These are phyloP conservation scores for Hyaloscypha bicolor DNA, from an alignment of 495 filamentous ascomycete genomes.

Conservation along the genomic window DNA sequence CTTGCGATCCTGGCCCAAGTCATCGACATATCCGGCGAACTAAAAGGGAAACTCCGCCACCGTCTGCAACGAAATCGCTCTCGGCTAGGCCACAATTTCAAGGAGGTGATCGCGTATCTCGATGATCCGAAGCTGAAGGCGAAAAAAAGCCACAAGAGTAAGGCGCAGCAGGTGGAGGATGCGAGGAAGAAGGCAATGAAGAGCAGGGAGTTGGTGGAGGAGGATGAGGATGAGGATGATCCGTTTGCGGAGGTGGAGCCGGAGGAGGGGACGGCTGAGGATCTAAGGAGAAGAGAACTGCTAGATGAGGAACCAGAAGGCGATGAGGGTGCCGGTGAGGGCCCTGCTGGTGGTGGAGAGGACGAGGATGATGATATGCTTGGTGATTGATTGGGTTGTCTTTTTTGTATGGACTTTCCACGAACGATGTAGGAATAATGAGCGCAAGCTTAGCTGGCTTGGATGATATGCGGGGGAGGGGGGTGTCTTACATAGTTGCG, in stretches of 20 bases:
- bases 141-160: constrained; percentile 51
- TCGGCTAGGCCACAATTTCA: constrained; percentile 72
- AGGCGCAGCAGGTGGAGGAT: constrained; percentile 37
- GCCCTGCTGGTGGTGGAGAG: constrained; percentile 47
- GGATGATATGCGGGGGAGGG: background rate
- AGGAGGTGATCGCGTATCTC: constrained; percentile 73
- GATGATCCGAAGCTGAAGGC: constrained; percentile 59
- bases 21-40: constrained; percentile 61
- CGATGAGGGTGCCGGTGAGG: constrained; percentile 39
- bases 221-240: constrained; percentile 51
- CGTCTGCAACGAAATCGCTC: constrained; percentile 67
- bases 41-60: constrained; percentile 62
- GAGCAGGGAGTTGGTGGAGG: constrained; percentile 52
- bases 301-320: constrained; percentile 52
- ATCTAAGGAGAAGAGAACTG: constrained; percentile 61
- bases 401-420: background rate
- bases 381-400: constrained; percentile 54
- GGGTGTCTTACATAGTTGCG: constrained; percentile 4
- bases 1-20: constrained; percentile 73
- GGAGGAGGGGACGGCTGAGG: constrained; percentile 60
- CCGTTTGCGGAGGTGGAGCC: constrained; percentile 53
- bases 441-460: background rate
- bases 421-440: background rate
- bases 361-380: constrained; percentile 67
- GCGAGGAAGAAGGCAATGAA: constrained; percentile 43